phyloP scores from a whole-genome alignment of 2,329 filamentous ascomycete genomes.

The Alternaria ethzedia region DNA sequence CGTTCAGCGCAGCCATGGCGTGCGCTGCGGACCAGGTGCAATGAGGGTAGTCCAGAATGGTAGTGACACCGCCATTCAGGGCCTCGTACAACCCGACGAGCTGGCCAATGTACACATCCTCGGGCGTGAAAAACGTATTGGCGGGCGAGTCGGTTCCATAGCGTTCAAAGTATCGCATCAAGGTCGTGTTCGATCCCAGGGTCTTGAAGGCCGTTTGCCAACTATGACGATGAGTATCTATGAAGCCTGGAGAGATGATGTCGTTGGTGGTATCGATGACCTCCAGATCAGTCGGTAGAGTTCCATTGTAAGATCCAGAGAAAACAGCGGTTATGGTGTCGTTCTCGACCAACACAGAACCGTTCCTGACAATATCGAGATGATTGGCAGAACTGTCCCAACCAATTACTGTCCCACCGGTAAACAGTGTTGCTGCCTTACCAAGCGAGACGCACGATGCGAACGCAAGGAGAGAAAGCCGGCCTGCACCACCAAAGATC shows the following conservation, averaged over 20 bases:
- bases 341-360: slow-evolving; percentile 50
- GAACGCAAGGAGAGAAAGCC: neutral
- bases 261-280: slow-evolving; percentile 55
- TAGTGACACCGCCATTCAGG: slow-evolving; percentile 60
- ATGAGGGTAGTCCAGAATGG: slow-evolving; percentile 49
- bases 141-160: slow-evolving; percentile 15
- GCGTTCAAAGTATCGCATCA: slow-evolving; percentile 20
- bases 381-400: slow-evolving; percentile 47
- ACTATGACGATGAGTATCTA: slow-evolving; percentile 60
- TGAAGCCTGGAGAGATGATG: slow-evolving; percentile 62
- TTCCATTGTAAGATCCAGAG: slow-evolving; percentile 20
- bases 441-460: neutral
- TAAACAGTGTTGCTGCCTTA: slow-evolving; percentile 9
- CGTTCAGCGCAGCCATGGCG: slow-evolving; percentile 55
- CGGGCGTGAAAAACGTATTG: slow-evolving; percentile 12
- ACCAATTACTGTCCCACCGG: slow-evolving; percentile 51
- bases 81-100: slow-evolving; percentile 55
- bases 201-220: slow-evolving; percentile 64
- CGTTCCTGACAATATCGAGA: slow-evolving; percentile 50
- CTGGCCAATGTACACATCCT: slow-evolving; percentile 33
- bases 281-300: slow-evolving; percentile 32
- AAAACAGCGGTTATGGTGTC: slow-evolving; percentile 44
- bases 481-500: neutral
- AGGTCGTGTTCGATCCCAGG: slow-evolving; percentile 58
- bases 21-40: slow-evolving; percentile 51